Percentiles rank a stretch among this genome's conserved stretches.
Evolutionary conservation across 2,329 filamentous ascomycete genomes (phyloP).

Genomic region (Xylariales sp.): DNA sequence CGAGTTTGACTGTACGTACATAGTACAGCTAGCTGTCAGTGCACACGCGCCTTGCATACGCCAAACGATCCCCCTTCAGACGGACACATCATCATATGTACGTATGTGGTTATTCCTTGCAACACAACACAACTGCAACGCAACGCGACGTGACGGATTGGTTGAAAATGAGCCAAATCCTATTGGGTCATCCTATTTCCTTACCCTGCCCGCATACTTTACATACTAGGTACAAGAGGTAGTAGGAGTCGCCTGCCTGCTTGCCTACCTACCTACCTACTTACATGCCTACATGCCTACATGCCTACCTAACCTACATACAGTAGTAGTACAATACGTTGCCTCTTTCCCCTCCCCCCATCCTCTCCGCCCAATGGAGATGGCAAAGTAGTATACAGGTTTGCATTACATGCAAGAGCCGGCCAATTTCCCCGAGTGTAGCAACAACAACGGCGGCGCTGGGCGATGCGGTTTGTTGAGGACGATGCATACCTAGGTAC

Average conservation of each 20-base stretch:
- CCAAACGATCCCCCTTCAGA: conserved; percentile 15
- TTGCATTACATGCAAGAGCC: conserved; percentile 18
- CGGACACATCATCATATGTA: conserved; percentile 26
- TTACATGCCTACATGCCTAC: not conserved
- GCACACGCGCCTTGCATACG: conserved; percentile 32
- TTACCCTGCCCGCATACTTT: conserved; percentile 3
- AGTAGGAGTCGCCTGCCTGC: too few relatives aligned
- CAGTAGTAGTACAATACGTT: not conserved
- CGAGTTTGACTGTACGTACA: conserved; percentile 4
- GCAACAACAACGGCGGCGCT: not conserved
- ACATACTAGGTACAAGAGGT: too few relatives aligned
- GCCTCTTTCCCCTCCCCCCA: not conserved
- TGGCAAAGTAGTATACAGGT: conserved; percentile 1
- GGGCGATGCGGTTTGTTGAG: not conserved
- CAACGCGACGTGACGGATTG: conserved; percentile 22
- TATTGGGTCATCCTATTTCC: not conserved
- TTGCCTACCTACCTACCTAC: too few relatives aligned
- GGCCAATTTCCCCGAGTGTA: conserved; percentile 20
- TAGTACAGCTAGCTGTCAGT: conserved; percentile 12
- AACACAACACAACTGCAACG: conserved; percentile 15
- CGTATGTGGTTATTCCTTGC: conserved; percentile 22
- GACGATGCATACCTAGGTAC: not conserved
- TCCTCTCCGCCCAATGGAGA: not conserved
- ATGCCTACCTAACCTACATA: not conserved
- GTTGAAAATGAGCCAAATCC: conserved; percentile 19